phyloP scores from a whole-genome alignment of 1,284 basidiomycete species.

The Amylostereum areolatum region DNA sequence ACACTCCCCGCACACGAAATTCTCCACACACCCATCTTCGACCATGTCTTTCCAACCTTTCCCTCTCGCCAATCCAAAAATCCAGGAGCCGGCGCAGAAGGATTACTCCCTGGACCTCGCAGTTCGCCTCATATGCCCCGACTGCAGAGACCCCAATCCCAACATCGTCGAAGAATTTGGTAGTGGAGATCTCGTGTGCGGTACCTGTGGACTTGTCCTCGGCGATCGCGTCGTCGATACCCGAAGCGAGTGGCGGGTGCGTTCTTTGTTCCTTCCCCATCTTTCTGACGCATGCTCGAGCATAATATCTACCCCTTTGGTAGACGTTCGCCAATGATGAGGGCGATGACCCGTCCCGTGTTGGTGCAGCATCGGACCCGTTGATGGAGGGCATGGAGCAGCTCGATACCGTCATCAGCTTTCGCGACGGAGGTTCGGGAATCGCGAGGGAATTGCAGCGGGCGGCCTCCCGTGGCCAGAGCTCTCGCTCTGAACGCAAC shows the following conservation, averaged over 20 bases:
- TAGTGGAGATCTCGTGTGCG: constrained; percentile 96
- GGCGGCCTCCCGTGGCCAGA: constrained; percentile 76
- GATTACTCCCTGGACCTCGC: constrained; percentile 77
- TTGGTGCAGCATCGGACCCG: constrained; percentile 93
- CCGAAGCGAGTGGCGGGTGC: constrained; percentile 93
- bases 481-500: constrained; percentile 77
- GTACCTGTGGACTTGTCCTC: constrained; percentile 90
- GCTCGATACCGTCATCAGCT: constrained; percentile 91
- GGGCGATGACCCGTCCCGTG: constrained; percentile 99
- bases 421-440: constrained; percentile 91
- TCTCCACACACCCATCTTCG: too few relatives aligned
- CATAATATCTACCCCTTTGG: constrained; percentile 10
- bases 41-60: constrained; percentile 43
- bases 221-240: constrained; percentile 98
- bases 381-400: constrained; percentile 92
- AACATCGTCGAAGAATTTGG: constrained; percentile 97
- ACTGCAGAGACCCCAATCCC: constrained; percentile 89
- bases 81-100: constrained; percentile 39
- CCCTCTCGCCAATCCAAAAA: constrained; percentile 49
- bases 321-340: constrained; percentile 99
- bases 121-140: constrained; percentile 89
- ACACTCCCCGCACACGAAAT: too few relatives aligned
- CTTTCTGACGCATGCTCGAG: constrained; percentile 12
- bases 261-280: constrained; percentile 29
- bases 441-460: constrained; percentile 90